Conservation (phyloP, 345 rosid species). For the Microthlaspi erraticum region DNA sequence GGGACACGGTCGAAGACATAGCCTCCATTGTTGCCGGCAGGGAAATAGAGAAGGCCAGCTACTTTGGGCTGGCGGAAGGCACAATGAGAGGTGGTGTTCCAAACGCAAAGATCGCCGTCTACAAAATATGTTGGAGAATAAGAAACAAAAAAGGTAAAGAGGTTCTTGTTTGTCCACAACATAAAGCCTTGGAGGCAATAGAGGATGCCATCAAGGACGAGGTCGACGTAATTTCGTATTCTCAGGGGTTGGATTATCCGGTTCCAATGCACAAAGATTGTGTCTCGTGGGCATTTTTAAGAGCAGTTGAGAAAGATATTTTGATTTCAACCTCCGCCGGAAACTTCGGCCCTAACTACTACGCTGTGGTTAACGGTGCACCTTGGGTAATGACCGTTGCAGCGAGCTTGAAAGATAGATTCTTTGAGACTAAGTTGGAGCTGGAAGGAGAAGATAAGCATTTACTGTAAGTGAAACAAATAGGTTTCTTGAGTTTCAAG, state of each 20-base stretch:
- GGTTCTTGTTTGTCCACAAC: background rate
- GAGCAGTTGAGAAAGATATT: constrained; percentile 47
- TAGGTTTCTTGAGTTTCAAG: background rate
- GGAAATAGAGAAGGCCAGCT: constrained; percentile 28
- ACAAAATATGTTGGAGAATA: constrained; percentile 38
- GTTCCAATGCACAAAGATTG: background rate
- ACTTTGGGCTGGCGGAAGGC: constrained; percentile 35
- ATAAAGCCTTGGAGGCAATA: constrained; percentile 57
- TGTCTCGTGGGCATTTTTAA: constrained; percentile 40
- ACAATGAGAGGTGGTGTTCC: constrained; percentile 44
- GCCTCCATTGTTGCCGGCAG: constrained; percentile 56
- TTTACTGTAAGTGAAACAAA: constrained; percentile 42
- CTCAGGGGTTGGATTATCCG: constrained; percentile 27
- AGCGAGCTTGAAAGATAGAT: constrained; percentile 51
- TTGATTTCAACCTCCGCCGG: constrained; percentile 50
- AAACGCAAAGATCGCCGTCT: constrained; percentile 32
- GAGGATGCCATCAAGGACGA: constrained; percentile 76
- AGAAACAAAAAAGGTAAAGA: background rate
- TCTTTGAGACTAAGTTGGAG: constrained; percentile 38
- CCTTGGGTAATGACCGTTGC: constrained; percentile 60
- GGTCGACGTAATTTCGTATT: constrained; percentile 74
- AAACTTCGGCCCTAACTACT: constrained; percentile 29
- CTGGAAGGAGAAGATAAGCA: constrained; percentile 41
- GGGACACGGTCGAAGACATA: constrained; percentile 58
- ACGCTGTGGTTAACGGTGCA: constrained; percentile 29